Evolutionary conservation across 2,329 filamentous ascomycete species (phyloP).

Genomic region (Ilyonectria destructans): DNA sequence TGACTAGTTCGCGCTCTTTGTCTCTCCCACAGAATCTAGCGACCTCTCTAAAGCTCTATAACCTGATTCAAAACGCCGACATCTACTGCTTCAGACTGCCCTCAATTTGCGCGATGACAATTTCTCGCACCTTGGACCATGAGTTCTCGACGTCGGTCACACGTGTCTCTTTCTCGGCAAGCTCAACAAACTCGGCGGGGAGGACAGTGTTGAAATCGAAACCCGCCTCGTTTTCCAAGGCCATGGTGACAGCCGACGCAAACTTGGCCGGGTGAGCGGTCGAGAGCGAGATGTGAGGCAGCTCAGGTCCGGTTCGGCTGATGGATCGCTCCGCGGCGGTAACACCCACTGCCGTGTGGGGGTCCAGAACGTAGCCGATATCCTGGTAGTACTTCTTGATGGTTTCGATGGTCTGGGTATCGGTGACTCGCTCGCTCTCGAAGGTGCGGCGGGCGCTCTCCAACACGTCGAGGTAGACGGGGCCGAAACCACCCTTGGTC

Average conservation of each 20-base stretch:
- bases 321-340: constrained; percentile 82
- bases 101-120: constrained; percentile 83
- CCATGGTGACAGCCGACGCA: constrained; percentile 84
- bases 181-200: constrained; percentile 85
- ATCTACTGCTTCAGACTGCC: constrained; percentile 6
- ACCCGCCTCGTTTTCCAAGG: constrained; percentile 78
- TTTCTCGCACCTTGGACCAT: constrained; percentile 76
- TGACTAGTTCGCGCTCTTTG: not conserved
- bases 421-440: constrained; percentile 82
- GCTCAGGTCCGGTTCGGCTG: constrained; percentile 63
- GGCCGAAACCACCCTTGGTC: constrained; percentile 83
- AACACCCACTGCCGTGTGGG: constrained; percentile 92
- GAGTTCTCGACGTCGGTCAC: constrained; percentile 80
- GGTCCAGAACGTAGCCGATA: constrained; percentile 88
- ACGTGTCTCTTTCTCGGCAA: constrained; percentile 83
- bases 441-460: constrained; percentile 82
- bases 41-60: not conserved
- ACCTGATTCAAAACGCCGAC: not conserved
- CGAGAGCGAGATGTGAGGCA: constrained; percentile 86
- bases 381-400: constrained; percentile 72
- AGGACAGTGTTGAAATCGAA: constrained; percentile 86
- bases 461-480: constrained; percentile 83
- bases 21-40: not conserved
- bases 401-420: constrained; percentile 78
- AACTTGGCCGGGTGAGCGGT: constrained; percentile 99